A percentile compares a stretch with the other conserved stretches of the same genome.
phyloP scores from a whole-genome alignment of 306 rosid genomes.

The Oxytropis ochrocephala region DNA sequence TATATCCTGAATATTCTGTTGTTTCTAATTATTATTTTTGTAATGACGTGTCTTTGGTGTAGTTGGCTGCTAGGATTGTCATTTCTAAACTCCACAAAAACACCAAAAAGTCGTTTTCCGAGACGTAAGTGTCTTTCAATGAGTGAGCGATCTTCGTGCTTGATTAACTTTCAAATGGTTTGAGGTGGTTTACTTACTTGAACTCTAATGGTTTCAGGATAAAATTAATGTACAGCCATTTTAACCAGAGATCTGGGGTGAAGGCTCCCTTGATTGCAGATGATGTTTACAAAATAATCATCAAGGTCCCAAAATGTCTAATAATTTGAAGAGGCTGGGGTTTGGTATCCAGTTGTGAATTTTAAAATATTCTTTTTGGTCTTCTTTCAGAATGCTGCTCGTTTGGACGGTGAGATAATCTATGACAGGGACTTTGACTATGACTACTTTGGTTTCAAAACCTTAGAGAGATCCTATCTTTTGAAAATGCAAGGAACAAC shows the following conservation, averaged over 20 bases:
- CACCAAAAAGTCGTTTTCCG: slow-evolving; percentile 60
- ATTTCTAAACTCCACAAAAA: slow-evolving; percentile 76
- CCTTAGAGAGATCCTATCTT: slow-evolving; percentile 92
- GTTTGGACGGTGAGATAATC: slow-evolving; percentile 91
- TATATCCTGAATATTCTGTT: not conserved
- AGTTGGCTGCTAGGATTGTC: slow-evolving; percentile 84
- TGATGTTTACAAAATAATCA: slow-evolving; percentile 75
- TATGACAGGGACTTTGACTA: slow-evolving; percentile 92
- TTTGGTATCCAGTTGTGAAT: not conserved
- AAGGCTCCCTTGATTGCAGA: slow-evolving; percentile 72
- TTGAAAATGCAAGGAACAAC: slow-evolving; percentile 77
- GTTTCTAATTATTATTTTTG: no score
- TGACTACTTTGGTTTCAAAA: slow-evolving; percentile 95
- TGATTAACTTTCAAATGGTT: not conserved
- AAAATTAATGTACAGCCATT: slow-evolving; percentile 56
- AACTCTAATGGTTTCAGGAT: slow-evolving; percentile 32
- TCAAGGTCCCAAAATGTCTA: slow-evolving; percentile 32
- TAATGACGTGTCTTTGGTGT: not conserved
- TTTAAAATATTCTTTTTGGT: not conserved
- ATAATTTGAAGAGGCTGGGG: not conserved
- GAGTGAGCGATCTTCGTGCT: rapidly evolving
- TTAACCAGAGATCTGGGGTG: slow-evolving; percentile 56
- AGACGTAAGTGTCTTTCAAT: slow-evolving; percentile 47
- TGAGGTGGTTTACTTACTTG: not conserved
- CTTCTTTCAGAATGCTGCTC: slow-evolving; percentile 63